Evolutionary conservation across 768 basidiomycete species (phyloP).

Genomic region (Mycena polygramma): DNA sequence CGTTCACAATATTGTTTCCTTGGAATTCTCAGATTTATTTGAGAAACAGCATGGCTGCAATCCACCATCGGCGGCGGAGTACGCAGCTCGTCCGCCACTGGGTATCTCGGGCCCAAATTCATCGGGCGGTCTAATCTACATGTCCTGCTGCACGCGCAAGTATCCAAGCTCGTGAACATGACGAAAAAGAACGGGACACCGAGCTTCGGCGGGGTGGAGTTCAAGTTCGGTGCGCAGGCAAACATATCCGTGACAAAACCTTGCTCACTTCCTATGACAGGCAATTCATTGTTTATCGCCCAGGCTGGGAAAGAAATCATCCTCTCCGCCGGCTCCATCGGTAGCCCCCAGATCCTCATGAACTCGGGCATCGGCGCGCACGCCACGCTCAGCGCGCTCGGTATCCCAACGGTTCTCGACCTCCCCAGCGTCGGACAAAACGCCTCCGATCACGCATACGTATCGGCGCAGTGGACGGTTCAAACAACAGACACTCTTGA

Average conservation of each 20-base stretch:
- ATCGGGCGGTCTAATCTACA: constrained; percentile 44
- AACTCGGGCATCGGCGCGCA: too few species aligned
- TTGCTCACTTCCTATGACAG: too few species aligned
- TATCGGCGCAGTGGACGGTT: not conserved
- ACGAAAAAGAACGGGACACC: not conserved
- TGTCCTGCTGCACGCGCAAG: constrained; percentile 42
- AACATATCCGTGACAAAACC: too few species aligned
- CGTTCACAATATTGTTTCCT: not conserved
- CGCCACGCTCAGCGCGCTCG: too few species aligned
- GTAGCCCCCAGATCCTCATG: too few species aligned
- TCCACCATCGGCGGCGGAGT: constrained; percentile 40
- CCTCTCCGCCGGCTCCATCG: too few species aligned
- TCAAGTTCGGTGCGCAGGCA: constrained; percentile 14
- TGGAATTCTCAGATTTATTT: not conserved
- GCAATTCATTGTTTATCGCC: too few species aligned
- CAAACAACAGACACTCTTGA: constrained; percentile 3
- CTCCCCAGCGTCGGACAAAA: not conserved
- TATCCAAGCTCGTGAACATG: constrained; percentile 32
- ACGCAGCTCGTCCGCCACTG: constrained; percentile 44
- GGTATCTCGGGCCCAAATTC: constrained; percentile 43
- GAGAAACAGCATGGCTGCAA: constrained; percentile 42
- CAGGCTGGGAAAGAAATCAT: too few species aligned
- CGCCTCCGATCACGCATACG: constrained; percentile 7
- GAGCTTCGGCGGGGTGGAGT: constrained; percentile 33
- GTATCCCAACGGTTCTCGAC: too few species aligned